phyloP scores from a whole-genome alignment of 306 rosid species.

The Cyclanthera cordifolia region DNA sequence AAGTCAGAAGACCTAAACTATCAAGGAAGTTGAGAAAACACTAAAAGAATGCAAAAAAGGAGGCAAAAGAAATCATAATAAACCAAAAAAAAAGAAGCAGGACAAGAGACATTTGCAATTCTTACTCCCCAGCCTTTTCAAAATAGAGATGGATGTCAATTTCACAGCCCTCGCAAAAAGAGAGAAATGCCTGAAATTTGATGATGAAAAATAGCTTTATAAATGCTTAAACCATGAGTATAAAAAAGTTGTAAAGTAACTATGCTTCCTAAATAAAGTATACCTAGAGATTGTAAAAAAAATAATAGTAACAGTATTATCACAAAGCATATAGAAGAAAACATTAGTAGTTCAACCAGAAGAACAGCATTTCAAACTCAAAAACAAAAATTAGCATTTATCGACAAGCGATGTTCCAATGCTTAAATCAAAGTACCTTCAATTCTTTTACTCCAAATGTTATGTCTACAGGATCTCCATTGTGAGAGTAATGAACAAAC shows the following conservation, averaged over 20 bases:
- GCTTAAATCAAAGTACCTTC: slow-evolving; percentile 45
- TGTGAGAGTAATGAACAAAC: slow-evolving; percentile 70
- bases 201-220: slow-evolving; percentile 8
- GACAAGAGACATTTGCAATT: slow-evolving; percentile 3
- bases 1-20: not conserved
- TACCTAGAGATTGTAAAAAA: not conserved
- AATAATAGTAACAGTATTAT: not conserved
- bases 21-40: not conserved
- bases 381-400: not conserved
- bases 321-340: not conserved
- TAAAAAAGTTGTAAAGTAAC: not conserved
- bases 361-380: not conserved
- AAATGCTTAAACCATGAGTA: not conserved
- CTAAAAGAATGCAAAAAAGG: not conserved
- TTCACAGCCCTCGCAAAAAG: slow-evolving; percentile 91
- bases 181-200: slow-evolving; percentile 77
- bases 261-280: not conserved
- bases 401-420: not conserved
- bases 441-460: slow-evolving; percentile 88
- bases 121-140: slow-evolving; percentile 96
- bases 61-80: not conserved
- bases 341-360: not conserved
- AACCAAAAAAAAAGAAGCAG: not conserved
- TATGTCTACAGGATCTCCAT: slow-evolving; percentile 78
- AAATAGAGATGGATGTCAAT: slow-evolving; percentile 70